Base-by-base conservation (phyloP, 257 asterid species). In the Vinca minor region DNA sequence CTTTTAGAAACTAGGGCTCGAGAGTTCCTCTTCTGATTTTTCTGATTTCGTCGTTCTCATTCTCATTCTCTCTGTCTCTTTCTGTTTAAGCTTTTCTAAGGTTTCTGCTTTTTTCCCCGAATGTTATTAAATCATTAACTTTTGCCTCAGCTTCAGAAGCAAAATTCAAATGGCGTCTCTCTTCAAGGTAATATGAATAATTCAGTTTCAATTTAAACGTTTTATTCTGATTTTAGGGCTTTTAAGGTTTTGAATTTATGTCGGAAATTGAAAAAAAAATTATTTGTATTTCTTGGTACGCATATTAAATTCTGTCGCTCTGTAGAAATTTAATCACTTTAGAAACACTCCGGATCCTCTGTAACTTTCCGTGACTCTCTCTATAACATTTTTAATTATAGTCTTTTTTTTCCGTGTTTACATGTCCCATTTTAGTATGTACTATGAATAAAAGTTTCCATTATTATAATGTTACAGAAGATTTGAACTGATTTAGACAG, bases 131-230 rank as follows among this genome's bases (percentile, higher is more conserved):
- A 47, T 36, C 14, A n/a, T 4, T 48, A 5, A 3, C 12, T 10
- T n/a, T 47, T 47, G 3, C 42, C 52, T 26, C 52, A 25, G 52
- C 20, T 15, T 61, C 8, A 15, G 42, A 41, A 26, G 11, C 48
- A 23, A 1, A 17, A 35, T 35, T 10, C 4, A 20, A 60, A 74
- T 78, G 82, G 77, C 77, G 8, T 78, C 79, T 53, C 74, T 74
- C 39, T 78, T 78, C 68, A 78, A 78, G 82, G 82, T 78, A 67
- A 53, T 8, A 17, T 20, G 39, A 11, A 14, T 4, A 60, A 38
- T 38, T 21, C 52, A 21, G 8, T 26, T 58, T 45, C 29, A 14
- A 18, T 56, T 56, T 55, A 4, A n/a, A 55, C 8, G 4, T 17
- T 38, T 39, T 38, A 5, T 26, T 9, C 52, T 55, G 21, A 12